These are phyloP conservation scores for Brettanomyces sp. DNA, from an alignment of 805 yeast genomes.

Conservation along the genomic window DNA sequence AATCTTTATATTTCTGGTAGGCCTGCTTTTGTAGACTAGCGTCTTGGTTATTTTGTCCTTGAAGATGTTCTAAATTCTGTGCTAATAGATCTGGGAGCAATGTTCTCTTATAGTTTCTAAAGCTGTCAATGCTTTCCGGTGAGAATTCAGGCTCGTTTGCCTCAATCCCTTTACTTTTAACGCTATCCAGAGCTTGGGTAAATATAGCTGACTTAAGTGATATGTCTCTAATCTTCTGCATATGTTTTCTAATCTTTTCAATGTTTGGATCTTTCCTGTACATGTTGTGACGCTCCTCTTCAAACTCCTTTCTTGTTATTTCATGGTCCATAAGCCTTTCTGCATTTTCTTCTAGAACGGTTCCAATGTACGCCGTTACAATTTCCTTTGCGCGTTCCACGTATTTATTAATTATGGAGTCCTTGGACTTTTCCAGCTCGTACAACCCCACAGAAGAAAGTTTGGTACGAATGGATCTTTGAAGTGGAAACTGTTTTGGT, in stretches of 20 bases:
- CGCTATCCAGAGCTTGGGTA: conserved; percentile 7
- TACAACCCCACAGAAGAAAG: neutral
- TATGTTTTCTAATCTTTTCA: conserved; percentile 6
- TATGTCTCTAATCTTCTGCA: conserved; percentile 3
- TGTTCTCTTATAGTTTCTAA: too few species aligned
- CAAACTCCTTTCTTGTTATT: conserved; percentile 9
- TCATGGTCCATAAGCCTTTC: conserved; percentile 8
- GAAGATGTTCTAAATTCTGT: too few species aligned
- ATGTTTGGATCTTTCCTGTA: conserved; percentile 9
- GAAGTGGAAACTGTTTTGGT: neutral
- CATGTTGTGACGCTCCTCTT: conserved; percentile 4
- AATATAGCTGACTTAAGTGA: conserved; percentile 5
- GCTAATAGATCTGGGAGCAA: too few species aligned
- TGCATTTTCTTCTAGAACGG: conserved; percentile 11
- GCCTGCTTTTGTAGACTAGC: neutral
- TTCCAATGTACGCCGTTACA: conserved; percentile 9
- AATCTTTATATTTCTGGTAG: neutral
- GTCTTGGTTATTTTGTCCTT: neutral
- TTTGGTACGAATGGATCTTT: neutral
- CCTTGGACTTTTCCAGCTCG: neutral
- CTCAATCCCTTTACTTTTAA: conserved; percentile 17
- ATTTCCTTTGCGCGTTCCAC: conserved; percentile 6
- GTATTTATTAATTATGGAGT: conserved; percentile 1
- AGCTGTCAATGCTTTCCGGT: conserved; percentile 6
- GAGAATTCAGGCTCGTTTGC: conserved; percentile 16